Evolutionary conservation across 441 rosid species (phyloP), one percentile per base, ranked within the genome.

Genomic region (Euphorbia schlechtendalii): DNA sequence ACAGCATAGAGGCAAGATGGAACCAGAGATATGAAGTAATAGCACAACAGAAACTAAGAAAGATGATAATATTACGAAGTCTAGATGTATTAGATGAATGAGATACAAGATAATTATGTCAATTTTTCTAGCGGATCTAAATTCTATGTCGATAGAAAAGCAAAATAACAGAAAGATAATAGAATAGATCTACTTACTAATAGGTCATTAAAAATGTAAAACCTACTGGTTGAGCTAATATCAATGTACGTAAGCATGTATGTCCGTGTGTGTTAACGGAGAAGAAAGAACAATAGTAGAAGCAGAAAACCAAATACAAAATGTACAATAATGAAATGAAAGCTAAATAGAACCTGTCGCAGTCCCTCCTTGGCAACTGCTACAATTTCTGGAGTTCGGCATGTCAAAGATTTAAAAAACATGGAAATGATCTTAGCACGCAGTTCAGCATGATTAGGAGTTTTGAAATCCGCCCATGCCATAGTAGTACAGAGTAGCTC

Each of bases 401-500:
- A 88, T 1, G 98, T 95, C 85, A 95, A 75, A 52, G 97, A 92
- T 79, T 92, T 95, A 82, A 95, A 95, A 80, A 95, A 95, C 99
- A 95, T 95, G 77, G 98, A 83, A 71, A 95, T 95, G 70, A 95
- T 92, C 83, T 95, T 95, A 22, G 96, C 80, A 60, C 97, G 98
- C 71, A 95, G 71, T 43, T 95, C 98, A 56, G 86, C 59, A 83
- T 95, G 95, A 82, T 68, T 86, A 63, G 82, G 86, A 64, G 98
- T 85, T 81, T 80, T 88, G 79, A 95, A 89, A 77, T 95, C 99
- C 18, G 95, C 80, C 98, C 99, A 95, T 58, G 98, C 96, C 99
- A 95, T 89, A 27, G 99, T 78, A 38, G 98, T 92, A 79, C 97
- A 95, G 40, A 95, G 85, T 54, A 95, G 80, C 79, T 95, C 99